Base-by-base conservation (phyloP, 2,329 filamentous ascomycete species). In the Penicillium digitatum region DNA sequence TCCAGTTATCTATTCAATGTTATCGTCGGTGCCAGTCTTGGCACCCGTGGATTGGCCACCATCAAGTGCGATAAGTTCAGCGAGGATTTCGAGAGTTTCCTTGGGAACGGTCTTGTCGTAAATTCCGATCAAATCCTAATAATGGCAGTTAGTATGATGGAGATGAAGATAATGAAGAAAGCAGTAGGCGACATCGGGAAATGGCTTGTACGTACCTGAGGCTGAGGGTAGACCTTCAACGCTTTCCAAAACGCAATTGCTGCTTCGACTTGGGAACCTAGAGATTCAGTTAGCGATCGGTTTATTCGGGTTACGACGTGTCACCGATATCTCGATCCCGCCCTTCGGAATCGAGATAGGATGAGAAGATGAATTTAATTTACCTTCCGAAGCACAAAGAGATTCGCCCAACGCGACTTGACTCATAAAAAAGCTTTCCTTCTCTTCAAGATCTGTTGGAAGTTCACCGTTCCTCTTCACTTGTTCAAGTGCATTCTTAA, bases 81-180 rank as follows among this genome's bases (percentile, higher is more conserved):
- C 94, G 60, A 99, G 86, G 67, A 97, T 87, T 75, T 99, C 93
- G 66, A 99, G 86, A 67, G 97, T 89, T 60, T 92, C 92, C 88
- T 96, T 96, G 66, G 93, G 88, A 43, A 97, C 92, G 31, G 94
- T 97, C 84, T 95, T 96, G 76, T 99, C 94, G 77, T 99, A 99
- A 75, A 99, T 96, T 69, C 84, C 84, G 74, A 99, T 96, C 67
- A 99, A 81, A 71, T 97, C 94, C 51, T 54, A 5, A 5, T 14
- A 4, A 22, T 3, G 29, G 18, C n/a, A 32, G 20, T 42, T 35
- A 34, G 37, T 9, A 48, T 22, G 4, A 26, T 32, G 27, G 12
- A 24, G 9, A 38, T 0, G 14, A 45, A 16, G 34, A 27, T 14
- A 5, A 32, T 14, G 7, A 32, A 32, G 5, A 22, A 46, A 4